Evolutionary conservation across 1,284 basidiomycete genomes (phyloP), one percentile per base, ranked within the genome.

Genomic region (Ustilago crameri): DNA sequence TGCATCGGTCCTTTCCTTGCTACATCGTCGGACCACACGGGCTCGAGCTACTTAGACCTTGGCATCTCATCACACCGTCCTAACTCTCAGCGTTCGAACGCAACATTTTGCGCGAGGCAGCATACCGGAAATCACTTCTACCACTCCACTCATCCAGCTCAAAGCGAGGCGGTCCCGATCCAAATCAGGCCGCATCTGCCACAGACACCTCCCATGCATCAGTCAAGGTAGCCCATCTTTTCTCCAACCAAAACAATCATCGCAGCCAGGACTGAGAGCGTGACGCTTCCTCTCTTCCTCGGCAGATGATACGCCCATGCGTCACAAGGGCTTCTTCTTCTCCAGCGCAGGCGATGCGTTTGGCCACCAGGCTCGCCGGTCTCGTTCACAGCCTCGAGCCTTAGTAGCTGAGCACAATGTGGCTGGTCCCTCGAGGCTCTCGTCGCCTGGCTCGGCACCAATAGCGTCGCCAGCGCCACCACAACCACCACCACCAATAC

Each of bases 261-360:
- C 46, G 34, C 49, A 45, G 45, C 63, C 56, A 27, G 48, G 49
- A 51, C 38, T 26, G 46, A 59, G 64, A 56, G 64, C 64, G 45
- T 30, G 27, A 52, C 49, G 52, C 44, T 30, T 37, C 43, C 57
- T 60, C 57, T 60, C 37, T 51, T 57, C 60, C 66, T 63, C 45
- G 66, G 48, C 66, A 54, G 55, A 70, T 70, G 66, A 58, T 49
- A 51, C 52, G 45, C 55, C 41, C 52, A 70, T 70, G 66, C 66
- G 56, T 55, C 57, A 70, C 60, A 70, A 63, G 66, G 32, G 60
- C 50, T 35, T 64, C 42, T 35, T 64, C 42, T 42, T 64, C 38
- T 52, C 47, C 48, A 59, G 52, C 53, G 56, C 66, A 38, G 49
- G 38, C 20, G 60, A 70, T 53, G 64, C 64, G 45, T 66, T 38